Evolutionary conservation across 1,284 basidiomycete species (phyloP), one percentile per base, ranked within the genome.

Genomic region (Microstroma glucosiphilum): DNA sequence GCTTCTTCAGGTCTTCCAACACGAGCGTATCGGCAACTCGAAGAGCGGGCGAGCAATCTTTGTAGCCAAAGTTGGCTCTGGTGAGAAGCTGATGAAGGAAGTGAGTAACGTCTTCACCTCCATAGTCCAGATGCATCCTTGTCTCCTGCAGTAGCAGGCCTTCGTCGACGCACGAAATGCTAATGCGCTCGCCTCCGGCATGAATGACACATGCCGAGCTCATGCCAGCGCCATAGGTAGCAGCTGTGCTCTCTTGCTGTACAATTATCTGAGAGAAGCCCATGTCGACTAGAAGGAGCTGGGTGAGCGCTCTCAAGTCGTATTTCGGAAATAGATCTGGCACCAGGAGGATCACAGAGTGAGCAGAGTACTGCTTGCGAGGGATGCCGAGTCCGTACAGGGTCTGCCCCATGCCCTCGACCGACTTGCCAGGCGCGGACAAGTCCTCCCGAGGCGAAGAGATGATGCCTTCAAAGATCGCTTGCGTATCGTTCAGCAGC

Each of bases 141-240:
- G 91, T 92, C 70, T 98, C 96, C 1, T 88, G 80, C 26, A 93
- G 82, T 15, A 98, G 86, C 57, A 94, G 80, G 0, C 96, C 96
- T 75, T 99, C 96, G 68, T 98, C 96, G 7, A 98, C 89, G 75
- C 94, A 97, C 0, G 92, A 87, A 58, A 99, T 86, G 67, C 86
- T 90, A 1, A 90, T 92, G 66, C 85, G 86, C 25, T 84, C 85
- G 6, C 93, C 89, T 11, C 96, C 96, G 60, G 98, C 87, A 77
- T 98, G 92, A 41, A 98, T 90, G 2, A 99, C 90, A 76, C 94
- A 97, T 12, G 92, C 93, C 67, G 87, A 89, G 0, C 90, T 91
- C 62, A 97, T 88, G 12, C 96, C 96, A 1, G 94, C 92, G 19
- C 93, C 92, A 78, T 96, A 97, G 1, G 92, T 91, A 6, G 96